phyloP scores from a whole-genome alignment of 2,329 filamentous ascomycete genomes.

The Coniochaeta prunicola region DNA sequence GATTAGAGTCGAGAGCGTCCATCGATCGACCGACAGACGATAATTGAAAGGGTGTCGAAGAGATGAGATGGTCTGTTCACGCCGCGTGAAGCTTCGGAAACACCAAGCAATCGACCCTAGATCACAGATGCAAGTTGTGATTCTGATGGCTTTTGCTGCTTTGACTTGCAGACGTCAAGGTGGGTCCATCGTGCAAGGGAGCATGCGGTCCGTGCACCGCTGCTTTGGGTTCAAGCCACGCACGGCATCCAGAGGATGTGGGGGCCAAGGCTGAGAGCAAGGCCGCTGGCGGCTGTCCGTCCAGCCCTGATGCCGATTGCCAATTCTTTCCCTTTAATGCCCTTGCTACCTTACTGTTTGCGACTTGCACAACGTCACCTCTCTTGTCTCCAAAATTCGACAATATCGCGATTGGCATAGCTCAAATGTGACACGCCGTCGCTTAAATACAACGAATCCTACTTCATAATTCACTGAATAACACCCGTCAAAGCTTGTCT shows the following conservation, averaged over 20 bases:
- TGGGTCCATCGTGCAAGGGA: neutral
- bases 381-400: neutral
- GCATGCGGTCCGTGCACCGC: neutral
- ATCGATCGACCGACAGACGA: neutral
- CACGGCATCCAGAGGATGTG: neutral
- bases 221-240: neutral
- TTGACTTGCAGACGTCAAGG: neutral
- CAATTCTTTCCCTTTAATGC: slow-evolving; percentile 1
- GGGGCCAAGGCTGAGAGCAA: neutral
- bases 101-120: neutral
- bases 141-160: neutral
- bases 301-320: neutral
- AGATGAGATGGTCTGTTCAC: neutral
- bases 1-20: neutral
- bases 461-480: neutral
- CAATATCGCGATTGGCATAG: neutral
- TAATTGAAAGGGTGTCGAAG: neutral
- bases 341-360: neutral
- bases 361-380: neutral
- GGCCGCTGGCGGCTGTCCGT: neutral
- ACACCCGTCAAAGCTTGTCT: neutral
- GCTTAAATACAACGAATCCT: neutral
- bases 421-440: neutral
- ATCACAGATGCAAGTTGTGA: neutral
- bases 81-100: neutral